Conservation (phyloP, 2,329 filamentous ascomycete species). For the Alternaria sp. region DNA sequence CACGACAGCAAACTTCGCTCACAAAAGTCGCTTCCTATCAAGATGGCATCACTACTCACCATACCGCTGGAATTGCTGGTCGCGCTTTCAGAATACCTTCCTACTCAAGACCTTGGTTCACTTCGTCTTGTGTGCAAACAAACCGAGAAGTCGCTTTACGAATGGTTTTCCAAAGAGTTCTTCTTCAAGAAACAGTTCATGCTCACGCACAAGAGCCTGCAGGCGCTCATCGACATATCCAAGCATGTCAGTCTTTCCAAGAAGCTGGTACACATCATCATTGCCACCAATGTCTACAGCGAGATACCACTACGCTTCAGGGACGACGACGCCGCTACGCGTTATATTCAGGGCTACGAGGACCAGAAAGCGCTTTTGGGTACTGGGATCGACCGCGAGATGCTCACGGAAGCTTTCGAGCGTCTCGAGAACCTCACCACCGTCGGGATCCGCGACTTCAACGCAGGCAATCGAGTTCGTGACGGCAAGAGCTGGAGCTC, state of each 20-base stretch:
- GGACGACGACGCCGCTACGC: conserved; percentile 15
- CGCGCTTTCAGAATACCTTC: conserved; percentile 60
- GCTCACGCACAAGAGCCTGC: conserved; percentile 63
- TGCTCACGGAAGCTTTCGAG: conserved; percentile 64
- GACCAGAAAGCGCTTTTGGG: conserved; percentile 37
- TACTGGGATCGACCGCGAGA: conserved; percentile 58
- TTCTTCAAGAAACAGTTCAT: conserved; percentile 72
- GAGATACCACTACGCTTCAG: conserved; percentile 20
- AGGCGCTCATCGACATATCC: conserved; percentile 56
- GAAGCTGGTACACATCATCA: conserved; percentile 58
- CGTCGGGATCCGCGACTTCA: conserved; percentile 66
- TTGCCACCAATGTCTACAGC: conserved; percentile 52
- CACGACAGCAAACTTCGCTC: background rate
- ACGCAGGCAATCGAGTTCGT: conserved; percentile 57
- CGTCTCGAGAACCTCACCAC: conserved; percentile 63
- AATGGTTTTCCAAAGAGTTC: conserved; percentile 66
- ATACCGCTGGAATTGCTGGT: conserved; percentile 66
- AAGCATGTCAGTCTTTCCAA: conserved; percentile 47
- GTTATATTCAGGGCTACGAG: conserved; percentile 27
- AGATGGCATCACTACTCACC: conserved; percentile 33
- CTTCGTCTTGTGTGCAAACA: conserved; percentile 64
- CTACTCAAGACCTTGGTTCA: conserved; percentile 62
- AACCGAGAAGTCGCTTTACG: conserved; percentile 62
- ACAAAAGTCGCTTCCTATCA: background rate
- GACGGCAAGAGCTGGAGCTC: conserved; percentile 62